phyloP scores from a whole-genome alignment of 1,139 yeast genomes.

The Schizosaccharomyces versatilis region DNA sequence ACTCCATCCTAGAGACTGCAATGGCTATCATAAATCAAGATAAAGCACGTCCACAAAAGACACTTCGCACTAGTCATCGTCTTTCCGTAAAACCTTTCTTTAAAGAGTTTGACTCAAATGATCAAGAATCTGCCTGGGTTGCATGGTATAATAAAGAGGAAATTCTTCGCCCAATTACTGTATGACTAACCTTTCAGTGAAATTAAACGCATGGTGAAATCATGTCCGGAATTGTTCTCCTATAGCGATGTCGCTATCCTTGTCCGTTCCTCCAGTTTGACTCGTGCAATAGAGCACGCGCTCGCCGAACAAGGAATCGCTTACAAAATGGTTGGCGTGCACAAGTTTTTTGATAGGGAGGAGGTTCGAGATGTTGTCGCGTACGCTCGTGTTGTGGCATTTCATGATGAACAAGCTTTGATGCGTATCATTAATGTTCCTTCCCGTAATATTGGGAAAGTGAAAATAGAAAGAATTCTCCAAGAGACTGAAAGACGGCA shows the following conservation, averaged over 20 bases:
- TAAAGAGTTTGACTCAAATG: neutral
- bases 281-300: conserved; percentile 39
- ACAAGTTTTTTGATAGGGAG: conserved; percentile 56
- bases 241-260: conserved; percentile 48
- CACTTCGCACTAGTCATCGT: conserved; percentile 17
- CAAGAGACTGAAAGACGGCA: conserved; percentile 8
- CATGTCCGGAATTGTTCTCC: conserved; percentile 18
- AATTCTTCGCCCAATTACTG: conserved; percentile 20
- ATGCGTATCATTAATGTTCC: conserved; percentile 38
- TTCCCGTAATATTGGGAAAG: conserved; percentile 49
- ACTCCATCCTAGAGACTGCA: conserved; percentile 40
- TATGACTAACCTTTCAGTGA: conserved; percentile 38
- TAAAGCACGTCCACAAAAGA: conserved; percentile 11
- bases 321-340: conserved; percentile 45
- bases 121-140: neutral
- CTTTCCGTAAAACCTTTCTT: conserved; percentile 14
- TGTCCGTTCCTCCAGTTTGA: conserved; percentile 38
- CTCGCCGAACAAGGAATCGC: conserved; percentile 36
- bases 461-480: conserved; percentile 22
- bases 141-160: conserved; percentile 26
- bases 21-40: conserved; percentile 49
- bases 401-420: conserved; percentile 38
- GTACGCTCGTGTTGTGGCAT: conserved; percentile 37
- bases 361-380: conserved; percentile 46
- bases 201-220: conserved; percentile 20